A percentile compares a stretch with the other conserved stretches of the same genome.
Conservation (phyloP, 768 basidiomycete species). For the Trametes meyenii region DNA sequence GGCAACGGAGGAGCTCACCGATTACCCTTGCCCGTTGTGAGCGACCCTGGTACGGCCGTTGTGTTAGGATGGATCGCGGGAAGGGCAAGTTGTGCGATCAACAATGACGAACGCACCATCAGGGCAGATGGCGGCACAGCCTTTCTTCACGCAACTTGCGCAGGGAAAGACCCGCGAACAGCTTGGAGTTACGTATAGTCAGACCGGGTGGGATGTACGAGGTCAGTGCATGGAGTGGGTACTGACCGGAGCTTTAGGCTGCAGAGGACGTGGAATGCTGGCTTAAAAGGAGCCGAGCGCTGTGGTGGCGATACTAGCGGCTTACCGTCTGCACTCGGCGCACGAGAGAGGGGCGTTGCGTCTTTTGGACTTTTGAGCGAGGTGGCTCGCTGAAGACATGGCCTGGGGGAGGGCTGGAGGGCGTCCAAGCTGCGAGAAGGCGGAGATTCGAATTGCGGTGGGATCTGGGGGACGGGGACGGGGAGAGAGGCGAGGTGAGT, state of each 20-base stretch:
- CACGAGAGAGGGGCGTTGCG: slow-evolving; percentile 58
- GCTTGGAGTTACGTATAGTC: slow-evolving; percentile 36
- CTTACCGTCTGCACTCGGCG: slow-evolving; percentile 70
- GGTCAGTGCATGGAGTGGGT: slow-evolving; percentile 17
- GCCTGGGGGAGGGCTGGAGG: not conserved
- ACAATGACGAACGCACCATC: slow-evolving; percentile 41
- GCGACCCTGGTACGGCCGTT: slow-evolving; percentile 48
- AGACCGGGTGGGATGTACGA: slow-evolving; percentile 13
- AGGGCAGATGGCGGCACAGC: slow-evolving; percentile 63
- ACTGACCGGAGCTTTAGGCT: slow-evolving; percentile 71
- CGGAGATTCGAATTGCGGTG: not conserved
- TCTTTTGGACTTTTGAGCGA: slow-evolving; percentile 18
- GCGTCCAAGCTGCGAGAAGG: not conserved
- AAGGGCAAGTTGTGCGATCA: slow-evolving; percentile 7
- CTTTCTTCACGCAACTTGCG: slow-evolving; percentile 42
- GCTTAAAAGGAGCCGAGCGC: slow-evolving; percentile 15
- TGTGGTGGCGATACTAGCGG: not conserved
- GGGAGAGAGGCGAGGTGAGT: not conserved
- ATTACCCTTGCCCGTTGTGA: slow-evolving; percentile 76
- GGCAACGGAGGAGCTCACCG: slow-evolving; percentile 42
- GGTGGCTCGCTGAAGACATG: slow-evolving; percentile 24
- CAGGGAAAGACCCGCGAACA: slow-evolving; percentile 71
- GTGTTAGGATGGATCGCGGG: slow-evolving; percentile 17
- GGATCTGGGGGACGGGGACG: not conserved
- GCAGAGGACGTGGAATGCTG: slow-evolving; percentile 20